These are phyloP conservation scores for Biscogniauxia marginata DNA, from an alignment of 2,329 filamentous ascomycete genomes.

Conservation along the genomic window DNA sequence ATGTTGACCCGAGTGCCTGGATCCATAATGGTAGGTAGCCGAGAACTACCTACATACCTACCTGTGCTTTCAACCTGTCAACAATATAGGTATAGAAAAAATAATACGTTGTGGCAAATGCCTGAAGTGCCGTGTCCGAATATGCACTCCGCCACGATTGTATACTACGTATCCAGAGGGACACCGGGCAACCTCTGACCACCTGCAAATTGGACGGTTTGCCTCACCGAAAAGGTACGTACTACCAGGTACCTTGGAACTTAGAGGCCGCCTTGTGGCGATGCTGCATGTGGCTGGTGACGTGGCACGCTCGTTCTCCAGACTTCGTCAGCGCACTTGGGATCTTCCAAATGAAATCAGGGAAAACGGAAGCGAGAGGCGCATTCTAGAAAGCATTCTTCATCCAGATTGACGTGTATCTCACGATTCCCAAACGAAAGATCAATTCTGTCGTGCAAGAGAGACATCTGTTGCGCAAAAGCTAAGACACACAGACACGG, in stretches of 20 bases:
- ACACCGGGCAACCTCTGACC: no score
- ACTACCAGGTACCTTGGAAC: not conserved
- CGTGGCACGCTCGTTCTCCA: slow-evolving; percentile 28
- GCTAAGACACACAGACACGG: slow-evolving; percentile 7
- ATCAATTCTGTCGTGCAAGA: not conserved
- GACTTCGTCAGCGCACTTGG: not conserved
- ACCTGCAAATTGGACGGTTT: no score
- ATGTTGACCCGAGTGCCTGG: slow-evolving; percentile 13
- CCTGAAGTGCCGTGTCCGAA: slow-evolving; percentile 21
- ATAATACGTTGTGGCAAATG: slow-evolving; percentile 7
- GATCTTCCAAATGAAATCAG: slow-evolving; percentile 6
- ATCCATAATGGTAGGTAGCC: slow-evolving; percentile 4
- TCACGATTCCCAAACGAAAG: not conserved
- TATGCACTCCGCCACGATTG: slow-evolving; percentile 30
- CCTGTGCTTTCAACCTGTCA: not conserved
- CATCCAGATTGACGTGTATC: not conserved
- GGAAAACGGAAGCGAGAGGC: not conserved
- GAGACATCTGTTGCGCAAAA: not conserved
- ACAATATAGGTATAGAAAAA: not conserved
- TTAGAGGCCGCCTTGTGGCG: slow-evolving; percentile 21
- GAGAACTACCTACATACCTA: not conserved
- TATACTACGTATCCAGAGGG: no score
- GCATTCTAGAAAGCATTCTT: not conserved
- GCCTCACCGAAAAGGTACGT: not conserved
- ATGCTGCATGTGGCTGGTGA: slow-evolving; percentile 25